A percentile compares a stretch with the other conserved stretches of the same genome.
phyloP scores from a whole-genome alignment of 2,329 filamentous ascomycete genomes.

The Podosphaera aphanis region DNA sequence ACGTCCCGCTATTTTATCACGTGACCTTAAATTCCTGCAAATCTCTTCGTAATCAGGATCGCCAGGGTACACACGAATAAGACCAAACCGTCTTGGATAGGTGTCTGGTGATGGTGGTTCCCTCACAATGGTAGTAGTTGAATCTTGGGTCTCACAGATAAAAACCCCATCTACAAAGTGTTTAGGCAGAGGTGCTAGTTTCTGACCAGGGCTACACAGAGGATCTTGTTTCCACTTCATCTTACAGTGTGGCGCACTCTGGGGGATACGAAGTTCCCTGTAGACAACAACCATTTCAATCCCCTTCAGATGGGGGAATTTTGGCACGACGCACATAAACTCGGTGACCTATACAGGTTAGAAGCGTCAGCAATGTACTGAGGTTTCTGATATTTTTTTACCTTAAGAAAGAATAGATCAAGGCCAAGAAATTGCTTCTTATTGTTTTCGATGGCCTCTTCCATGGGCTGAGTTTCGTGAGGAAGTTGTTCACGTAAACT shows the following conservation, averaged over 20 bases:
- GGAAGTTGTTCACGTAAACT: slow-evolving; percentile 30
- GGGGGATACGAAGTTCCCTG: slow-evolving; percentile 21
- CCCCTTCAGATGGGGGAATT: slow-evolving; percentile 31
- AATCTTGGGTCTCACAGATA: slow-evolving; percentile 27
- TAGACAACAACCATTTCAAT: slow-evolving; percentile 34
- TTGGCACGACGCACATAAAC: slow-evolving; percentile 33
- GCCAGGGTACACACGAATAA: slow-evolving; percentile 27
- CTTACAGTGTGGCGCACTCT: background rate
- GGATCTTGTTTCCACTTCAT: slow-evolving; percentile 39
- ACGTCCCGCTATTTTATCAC: background rate
- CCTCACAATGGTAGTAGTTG: slow-evolving; percentile 23
- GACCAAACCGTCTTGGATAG: slow-evolving; percentile 28
- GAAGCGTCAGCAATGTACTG: slow-evolving; percentile 2
- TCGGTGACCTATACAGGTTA: slow-evolving; percentile 28
- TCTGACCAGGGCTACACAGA: slow-evolving; percentile 25
- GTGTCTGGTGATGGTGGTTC: slow-evolving; percentile 27
- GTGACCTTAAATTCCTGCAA: slow-evolving; percentile 33
- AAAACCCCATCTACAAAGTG: slow-evolving; percentile 33
- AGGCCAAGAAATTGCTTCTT: slow-evolving; percentile 22
- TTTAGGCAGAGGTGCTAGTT: slow-evolving; percentile 32
- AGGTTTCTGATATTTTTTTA: slow-evolving; percentile 15
- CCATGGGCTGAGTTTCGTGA: slow-evolving; percentile 9
- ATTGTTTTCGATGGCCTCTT: slow-evolving; percentile 7
- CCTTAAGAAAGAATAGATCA: slow-evolving; percentile 46
- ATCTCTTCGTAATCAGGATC: slow-evolving; percentile 33